Evolutionary conservation across 139 green algal species (phyloP), one percentile per base, ranked within the genome.

Genomic region (Ostreobium quekettii): DNA sequence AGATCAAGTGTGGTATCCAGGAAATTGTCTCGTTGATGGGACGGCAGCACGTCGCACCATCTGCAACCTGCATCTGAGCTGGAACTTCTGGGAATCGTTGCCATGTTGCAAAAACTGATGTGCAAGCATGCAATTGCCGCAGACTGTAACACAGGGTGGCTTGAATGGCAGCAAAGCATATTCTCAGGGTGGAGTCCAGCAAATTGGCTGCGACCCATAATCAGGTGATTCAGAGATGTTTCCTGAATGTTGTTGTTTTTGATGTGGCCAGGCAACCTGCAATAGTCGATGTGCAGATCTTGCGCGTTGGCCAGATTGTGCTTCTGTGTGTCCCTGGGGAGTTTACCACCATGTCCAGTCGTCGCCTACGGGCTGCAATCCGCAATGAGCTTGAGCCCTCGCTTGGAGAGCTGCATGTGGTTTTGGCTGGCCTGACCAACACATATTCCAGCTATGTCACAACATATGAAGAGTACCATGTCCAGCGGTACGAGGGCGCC

Each of bases 401-500:
- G 77, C 70, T 71, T 0, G 2, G 49, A 3, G 56, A 73, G 24
- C 38, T 86, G 42, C 39, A 39, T 8, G 49, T 93, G 2, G 84
- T 95, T 3, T 74, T 95, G 2, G 80, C 86, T 4, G 86, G 86
- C 1, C 70, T 95, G 64, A 84, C 78, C 39, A 93, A 91, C 72
- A 88, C 87, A 0, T 95, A 95, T 63, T 77, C 79, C 33, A 84
- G 71, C 30, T 95, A 95, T 61, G 64, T 95, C 4, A 91, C 88
- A 31, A 95, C 88, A 0, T 82, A 58, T 2, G 88, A 95, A 75
- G 88, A 95, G 76, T 95, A 95, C 59, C 71, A 80, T 36, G 74
- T 77, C 3, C 87, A 95, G 78, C 80, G 88, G 1, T 95, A 95
- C 57, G 89, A 95, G 75, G 89, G 89, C 1, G 89, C 83, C 2